Conservation (phyloP, 345 rosid species). For the Melaleuca alternifolia region DNA sequence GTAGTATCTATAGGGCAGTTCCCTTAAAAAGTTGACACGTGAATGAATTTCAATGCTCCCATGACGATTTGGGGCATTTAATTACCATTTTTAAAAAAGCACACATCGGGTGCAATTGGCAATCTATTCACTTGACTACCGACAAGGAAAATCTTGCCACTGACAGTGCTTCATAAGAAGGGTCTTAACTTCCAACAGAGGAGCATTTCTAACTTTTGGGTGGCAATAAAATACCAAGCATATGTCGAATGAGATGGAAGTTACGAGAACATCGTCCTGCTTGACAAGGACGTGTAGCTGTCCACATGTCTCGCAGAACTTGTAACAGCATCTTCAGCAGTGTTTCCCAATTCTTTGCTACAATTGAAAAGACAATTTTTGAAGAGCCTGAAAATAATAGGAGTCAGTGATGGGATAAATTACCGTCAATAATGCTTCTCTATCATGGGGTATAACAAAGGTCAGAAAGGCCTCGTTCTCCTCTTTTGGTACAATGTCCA, state of each 20-base stretch:
- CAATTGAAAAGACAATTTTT: background rate
- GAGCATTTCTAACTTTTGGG: background rate
- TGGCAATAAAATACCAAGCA: background rate
- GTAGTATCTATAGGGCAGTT: background rate
- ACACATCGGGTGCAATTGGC: background rate
- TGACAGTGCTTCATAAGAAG: background rate
- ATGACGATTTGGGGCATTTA: background rate
- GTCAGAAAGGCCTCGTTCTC: no score
- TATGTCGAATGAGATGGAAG: background rate
- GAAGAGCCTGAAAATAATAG: background rate
- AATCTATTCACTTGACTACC: background rate
- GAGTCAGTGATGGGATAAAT: no score
- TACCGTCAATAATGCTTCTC: no score
- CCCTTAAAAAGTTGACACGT: background rate
- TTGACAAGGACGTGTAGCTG: background rate
- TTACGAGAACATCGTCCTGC: background rate
- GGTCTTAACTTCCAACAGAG: background rate
- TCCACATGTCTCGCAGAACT: background rate
- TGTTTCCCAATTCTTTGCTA: background rate
- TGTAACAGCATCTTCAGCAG: background rate
- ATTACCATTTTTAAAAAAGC: background rate
- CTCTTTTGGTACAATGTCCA: no score
- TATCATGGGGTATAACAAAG: no score
- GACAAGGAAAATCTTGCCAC: background rate
- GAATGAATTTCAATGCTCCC: background rate